A percentile compares a stretch with the other conserved stretches of the same genome.
phyloP scores from a whole-genome alignment of 75 land plant species.

The Picea glauca region DNA sequence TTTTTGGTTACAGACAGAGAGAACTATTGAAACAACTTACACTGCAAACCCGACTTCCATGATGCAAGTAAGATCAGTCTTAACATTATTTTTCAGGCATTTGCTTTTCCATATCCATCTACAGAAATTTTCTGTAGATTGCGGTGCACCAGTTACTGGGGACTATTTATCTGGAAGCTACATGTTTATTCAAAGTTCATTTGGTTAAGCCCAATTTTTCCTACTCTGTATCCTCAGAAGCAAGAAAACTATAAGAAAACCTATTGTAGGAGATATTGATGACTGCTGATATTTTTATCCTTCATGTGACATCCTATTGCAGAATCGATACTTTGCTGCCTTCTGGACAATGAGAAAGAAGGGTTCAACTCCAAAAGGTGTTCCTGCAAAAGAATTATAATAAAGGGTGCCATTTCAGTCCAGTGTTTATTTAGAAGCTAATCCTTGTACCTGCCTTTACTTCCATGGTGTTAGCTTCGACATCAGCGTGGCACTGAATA shows the following conservation, averaged over 20 bases:
- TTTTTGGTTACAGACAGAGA: conserved; percentile 55
- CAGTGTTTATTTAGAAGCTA: not conserved
- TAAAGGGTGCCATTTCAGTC: not conserved
- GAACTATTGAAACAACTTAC: conserved; percentile 77
- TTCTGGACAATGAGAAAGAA: conserved; percentile 86
- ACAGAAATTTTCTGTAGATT: not conserved
- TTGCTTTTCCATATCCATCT: not conserved
- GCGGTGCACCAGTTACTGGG: not conserved
- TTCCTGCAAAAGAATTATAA: not conserved
- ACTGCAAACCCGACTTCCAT: conserved; percentile 81
- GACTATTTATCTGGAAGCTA: not conserved
- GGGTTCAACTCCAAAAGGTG: not conserved
- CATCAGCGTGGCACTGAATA: not conserved
- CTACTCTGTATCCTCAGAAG: not conserved
- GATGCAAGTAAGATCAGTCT: conserved; percentile 75
- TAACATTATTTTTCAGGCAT: not conserved
- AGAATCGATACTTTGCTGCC: conserved; percentile 77
- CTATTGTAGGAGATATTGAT: not conserved
- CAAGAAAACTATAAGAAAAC: not conserved
- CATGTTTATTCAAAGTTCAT: not conserved
- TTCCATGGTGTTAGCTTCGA: not conserved
- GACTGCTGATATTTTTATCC: conserved; percentile 11
- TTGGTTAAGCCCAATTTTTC: not conserved
- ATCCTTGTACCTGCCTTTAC: not conserved
- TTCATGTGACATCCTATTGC: conserved; percentile 15